Percentiles rank a stretch among this genome's conserved stretches.
These are phyloP conservation scores for Rasamsonia emersonii DNA, from an alignment of 2,329 filamentous ascomycete genomes.

Conservation along the genomic window DNA sequence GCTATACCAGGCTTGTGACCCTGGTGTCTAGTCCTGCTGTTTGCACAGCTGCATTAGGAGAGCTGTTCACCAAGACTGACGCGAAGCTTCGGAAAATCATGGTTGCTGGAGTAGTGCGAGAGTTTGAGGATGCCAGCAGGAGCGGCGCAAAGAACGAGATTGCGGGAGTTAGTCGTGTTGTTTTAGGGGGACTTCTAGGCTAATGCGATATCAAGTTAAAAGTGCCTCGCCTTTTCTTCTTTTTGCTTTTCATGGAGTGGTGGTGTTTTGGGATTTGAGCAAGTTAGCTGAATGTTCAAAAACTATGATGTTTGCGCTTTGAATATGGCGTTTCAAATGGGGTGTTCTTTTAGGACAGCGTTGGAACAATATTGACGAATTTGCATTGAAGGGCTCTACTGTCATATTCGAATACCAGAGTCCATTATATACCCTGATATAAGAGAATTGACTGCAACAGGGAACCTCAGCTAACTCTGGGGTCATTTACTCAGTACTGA, in stretches of 20 bases:
- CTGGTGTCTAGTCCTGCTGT: conserved; percentile 68
- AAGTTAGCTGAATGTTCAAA: no score
- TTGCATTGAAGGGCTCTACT: no score
- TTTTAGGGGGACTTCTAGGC: conserved; percentile 73
- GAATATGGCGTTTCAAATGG: no score
- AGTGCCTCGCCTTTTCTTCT: conserved; percentile 4
- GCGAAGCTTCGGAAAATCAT: conserved; percentile 79
- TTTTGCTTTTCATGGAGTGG: not conserved
- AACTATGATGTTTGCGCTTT: no score
- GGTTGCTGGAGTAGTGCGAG: conserved; percentile 74
- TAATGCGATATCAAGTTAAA: conserved; percentile 10
- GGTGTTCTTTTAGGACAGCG: no score
- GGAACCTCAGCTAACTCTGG: no score
- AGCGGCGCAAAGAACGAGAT: conserved; percentile 70
- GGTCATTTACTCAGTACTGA: no score
- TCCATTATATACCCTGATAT: no score
- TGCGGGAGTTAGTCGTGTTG: conserved; percentile 76
- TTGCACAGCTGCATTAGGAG: conserved; percentile 62
- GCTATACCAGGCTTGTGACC: conserved; percentile 68
- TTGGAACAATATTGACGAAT: no score
- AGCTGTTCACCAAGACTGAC: conserved; percentile 86
- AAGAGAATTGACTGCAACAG: no score
- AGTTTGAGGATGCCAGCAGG: conserved; percentile 84
- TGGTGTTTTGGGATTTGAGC: no score
- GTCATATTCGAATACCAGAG: no score